Percentiles rank a stretch among this genome's conserved stretches.
Conservation (phyloP, 2,329 filamentous ascomycete genomes). For the Lasiodiplodia theobromae region DNA sequence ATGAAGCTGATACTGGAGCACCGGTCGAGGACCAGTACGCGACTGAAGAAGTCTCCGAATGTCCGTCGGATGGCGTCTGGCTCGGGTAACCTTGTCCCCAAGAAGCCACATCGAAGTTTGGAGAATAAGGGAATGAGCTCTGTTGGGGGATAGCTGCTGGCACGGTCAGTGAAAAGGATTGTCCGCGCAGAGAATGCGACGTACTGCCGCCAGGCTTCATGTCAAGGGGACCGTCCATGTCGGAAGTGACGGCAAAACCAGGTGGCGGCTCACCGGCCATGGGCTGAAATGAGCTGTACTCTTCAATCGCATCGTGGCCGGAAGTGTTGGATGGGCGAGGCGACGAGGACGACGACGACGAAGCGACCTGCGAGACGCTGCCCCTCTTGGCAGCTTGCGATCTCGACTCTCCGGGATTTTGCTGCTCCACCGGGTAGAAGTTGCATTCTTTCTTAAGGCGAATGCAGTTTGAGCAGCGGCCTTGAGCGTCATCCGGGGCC, state of each 20-base stretch:
- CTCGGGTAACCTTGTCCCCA: conserved; percentile 20
- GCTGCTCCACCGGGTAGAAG: conserved; percentile 87
- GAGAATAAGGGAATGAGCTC: conserved; percentile 44
- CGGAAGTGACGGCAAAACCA: conserved; percentile 31
- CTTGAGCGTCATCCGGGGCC: conserved; percentile 73
- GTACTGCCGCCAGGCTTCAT: conserved; percentile 40
- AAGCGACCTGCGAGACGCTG: conserved; percentile 48
- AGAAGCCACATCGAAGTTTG: conserved; percentile 15
- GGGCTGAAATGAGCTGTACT: conserved; percentile 35
- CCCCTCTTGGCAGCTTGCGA: conserved; percentile 54
- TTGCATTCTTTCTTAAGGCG: conserved; percentile 93
- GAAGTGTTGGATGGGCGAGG: conserved; percentile 45
- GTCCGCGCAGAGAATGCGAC: conserved; percentile 28
- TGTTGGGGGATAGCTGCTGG: conserved; percentile 42
- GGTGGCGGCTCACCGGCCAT: conserved; percentile 35
- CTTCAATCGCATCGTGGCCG: conserved; percentile 41
- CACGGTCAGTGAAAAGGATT: conserved; percentile 30
- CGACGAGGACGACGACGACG: conserved; percentile 58
- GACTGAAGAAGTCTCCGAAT: conserved; percentile 23
- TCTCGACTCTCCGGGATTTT: conserved; percentile 61
- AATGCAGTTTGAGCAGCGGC: conserved; percentile 90
- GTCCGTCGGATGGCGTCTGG: conserved; percentile 22
- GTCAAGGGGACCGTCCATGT: conserved; percentile 35
- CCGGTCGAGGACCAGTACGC: conserved; percentile 39
- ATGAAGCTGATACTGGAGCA: conserved; percentile 41